Conservation (phyloP, 2,329 filamentous ascomycete species). For the Botrytis tulipae region DNA sequence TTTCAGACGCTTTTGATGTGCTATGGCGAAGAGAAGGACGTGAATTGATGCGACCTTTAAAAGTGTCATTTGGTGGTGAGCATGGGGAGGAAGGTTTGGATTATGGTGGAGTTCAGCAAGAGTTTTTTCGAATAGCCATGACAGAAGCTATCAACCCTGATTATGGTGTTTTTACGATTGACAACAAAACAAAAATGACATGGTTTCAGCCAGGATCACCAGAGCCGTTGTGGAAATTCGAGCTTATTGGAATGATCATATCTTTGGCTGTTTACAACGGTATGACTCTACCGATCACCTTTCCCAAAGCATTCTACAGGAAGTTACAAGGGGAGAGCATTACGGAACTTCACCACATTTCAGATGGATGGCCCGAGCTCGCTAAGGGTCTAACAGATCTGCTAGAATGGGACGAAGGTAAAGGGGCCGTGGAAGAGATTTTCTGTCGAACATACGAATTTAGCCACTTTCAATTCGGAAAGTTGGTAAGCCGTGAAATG, state of each 20-base stretch:
- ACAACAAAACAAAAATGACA: slow-evolving; percentile 71
- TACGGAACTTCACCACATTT: slow-evolving; percentile 70
- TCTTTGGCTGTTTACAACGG: slow-evolving; percentile 92
- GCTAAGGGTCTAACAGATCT: slow-evolving; percentile 71
- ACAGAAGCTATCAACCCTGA: slow-evolving; percentile 74
- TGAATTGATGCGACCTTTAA: slow-evolving; percentile 81
- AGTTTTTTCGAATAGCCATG: slow-evolving; percentile 87
- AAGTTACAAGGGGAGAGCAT: slow-evolving; percentile 71
- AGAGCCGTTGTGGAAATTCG: slow-evolving; percentile 85
- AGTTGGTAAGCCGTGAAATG: slow-evolving; percentile 59
- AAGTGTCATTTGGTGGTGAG: slow-evolving; percentile 81
- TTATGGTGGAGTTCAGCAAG: slow-evolving; percentile 92
- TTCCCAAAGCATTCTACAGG: slow-evolving; percentile 80
- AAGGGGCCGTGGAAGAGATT: slow-evolving; percentile 76
- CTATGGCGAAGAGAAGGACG: slow-evolving; percentile 82
- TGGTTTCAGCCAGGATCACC: slow-evolving; percentile 86
- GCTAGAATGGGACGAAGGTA: slow-evolving; percentile 70
- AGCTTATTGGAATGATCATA: slow-evolving; percentile 82
- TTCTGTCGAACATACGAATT: slow-evolving; percentile 88
- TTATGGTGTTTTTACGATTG: slow-evolving; percentile 77
- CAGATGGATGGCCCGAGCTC: slow-evolving; percentile 83
- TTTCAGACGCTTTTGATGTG: slow-evolving; percentile 78
- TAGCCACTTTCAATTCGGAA: slow-evolving; percentile 60
- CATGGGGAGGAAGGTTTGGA: slow-evolving; percentile 86
- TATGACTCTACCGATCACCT: slow-evolving; percentile 83